These are phyloP conservation scores for Coemansia sp. DNA, from an alignment of 192 early-diverging fungal genomes.

Conservation along the genomic window DNA sequence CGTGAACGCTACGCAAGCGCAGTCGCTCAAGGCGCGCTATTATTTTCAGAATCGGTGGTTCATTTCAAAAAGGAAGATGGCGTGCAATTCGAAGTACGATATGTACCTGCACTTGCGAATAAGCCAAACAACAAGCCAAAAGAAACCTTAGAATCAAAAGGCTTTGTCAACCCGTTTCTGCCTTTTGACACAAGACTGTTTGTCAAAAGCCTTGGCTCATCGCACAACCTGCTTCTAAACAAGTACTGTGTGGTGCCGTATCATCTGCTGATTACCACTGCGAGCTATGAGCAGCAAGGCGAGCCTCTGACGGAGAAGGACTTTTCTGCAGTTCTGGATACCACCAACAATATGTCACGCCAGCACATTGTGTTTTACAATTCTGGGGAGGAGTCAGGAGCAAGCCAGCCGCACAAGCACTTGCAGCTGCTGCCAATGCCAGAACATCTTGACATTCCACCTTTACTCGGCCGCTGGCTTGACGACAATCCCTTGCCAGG, in stretches of 20 bases:
- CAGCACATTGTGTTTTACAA: conserved; percentile 55
- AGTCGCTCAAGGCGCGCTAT: conserved; percentile 37
- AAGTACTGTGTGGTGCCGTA: conserved; percentile 63
- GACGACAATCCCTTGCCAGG: conserved; percentile 12
- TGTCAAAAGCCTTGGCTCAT: conserved; percentile 28
- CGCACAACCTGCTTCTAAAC: conserved; percentile 63
- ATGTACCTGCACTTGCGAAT: conserved; percentile 47
- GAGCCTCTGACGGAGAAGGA: conserved; percentile 31
- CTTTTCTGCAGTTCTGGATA: conserved; percentile 37
- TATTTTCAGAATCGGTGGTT: conserved; percentile 46
- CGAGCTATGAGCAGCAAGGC: conserved; percentile 55
- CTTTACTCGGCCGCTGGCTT: conserved; percentile 26
- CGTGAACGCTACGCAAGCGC: conserved; percentile 37
- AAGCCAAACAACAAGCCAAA: conserved; percentile 46
- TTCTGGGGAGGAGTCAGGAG: conserved; percentile 51
- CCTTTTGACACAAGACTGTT: conserved; percentile 41
- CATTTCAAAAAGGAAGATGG: conserved; percentile 24
- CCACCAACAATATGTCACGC: conserved; percentile 15
- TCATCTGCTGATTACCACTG: conserved; percentile 63
- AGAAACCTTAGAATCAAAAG: conserved; percentile 22
- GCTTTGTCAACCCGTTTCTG: conserved; percentile 50
- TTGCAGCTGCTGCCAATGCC: conserved; percentile 63
- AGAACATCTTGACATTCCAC: conserved; percentile 22
- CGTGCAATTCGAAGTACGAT: conserved; percentile 44
- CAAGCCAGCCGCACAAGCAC: conserved; percentile 66